Percentiles rank a stretch among this genome's conserved stretches.
Conservation (phyloP, 306 rosid species). For the Begonia loranthoides region DNA sequence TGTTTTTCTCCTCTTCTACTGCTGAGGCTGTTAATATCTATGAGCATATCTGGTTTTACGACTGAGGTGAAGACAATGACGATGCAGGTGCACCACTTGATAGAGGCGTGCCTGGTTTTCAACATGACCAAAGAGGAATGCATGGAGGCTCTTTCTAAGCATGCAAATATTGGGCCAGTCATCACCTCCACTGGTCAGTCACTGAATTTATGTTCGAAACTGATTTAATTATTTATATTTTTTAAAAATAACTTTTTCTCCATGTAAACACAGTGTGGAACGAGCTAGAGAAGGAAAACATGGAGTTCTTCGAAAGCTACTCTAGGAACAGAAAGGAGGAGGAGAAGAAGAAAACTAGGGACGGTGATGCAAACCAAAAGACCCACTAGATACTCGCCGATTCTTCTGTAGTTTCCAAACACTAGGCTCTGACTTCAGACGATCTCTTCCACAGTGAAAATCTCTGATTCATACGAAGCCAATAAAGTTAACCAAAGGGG, state of each 20-base stretch:
- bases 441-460: background rate
- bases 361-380: constrained; percentile 27
- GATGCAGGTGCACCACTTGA: constrained; percentile 71
- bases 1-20: background rate
- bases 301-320: constrained; percentile 67
- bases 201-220: background rate
- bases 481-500: too few relatives aligned
- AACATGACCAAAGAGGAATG: constrained; percentile 80
- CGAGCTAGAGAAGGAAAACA: constrained; percentile 82
- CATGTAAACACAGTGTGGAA: constrained; percentile 61
- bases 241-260: too few relatives aligned
- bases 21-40: too few relatives aligned
- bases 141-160: constrained; percentile 86
- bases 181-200: constrained; percentile 78
- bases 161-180: constrained; percentile 69
- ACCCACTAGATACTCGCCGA: constrained; percentile 56
- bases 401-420: constrained; percentile 44
- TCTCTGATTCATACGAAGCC: too few relatives aligned
- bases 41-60: background rate
- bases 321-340: constrained; percentile 34
- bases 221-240: too few relatives aligned
- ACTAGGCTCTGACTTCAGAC: background rate
- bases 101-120: constrained; percentile 84
- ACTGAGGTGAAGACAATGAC: too few relatives aligned
- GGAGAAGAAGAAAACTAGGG: constrained; percentile 54